Conservation (phyloP, 495 filamentous ascomycete species). For the Penicillium taxi region DNA sequence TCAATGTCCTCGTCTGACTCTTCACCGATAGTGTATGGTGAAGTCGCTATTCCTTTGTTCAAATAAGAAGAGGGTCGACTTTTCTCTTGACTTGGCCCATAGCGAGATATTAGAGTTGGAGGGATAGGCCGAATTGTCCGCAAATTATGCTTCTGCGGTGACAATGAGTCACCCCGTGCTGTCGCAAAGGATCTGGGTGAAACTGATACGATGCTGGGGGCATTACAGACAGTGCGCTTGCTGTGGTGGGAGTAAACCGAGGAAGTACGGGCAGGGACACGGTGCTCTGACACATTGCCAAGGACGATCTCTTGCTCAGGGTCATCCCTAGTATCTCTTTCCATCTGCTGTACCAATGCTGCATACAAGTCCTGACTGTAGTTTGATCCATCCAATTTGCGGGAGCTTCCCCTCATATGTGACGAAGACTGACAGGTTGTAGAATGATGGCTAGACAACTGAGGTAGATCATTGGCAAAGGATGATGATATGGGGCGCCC, state of each 20-base stretch:
- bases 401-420: slow-evolving; percentile 6
- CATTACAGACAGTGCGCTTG: slow-evolving; percentile 21
- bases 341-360: slow-evolving; percentile 62
- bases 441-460: slow-evolving; percentile 3
- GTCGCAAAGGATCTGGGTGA: slow-evolving; percentile 27
- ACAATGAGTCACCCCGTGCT: slow-evolving; percentile 17
- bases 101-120: background rate
- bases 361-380: slow-evolving; percentile 64
- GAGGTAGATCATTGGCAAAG: slow-evolving; percentile 41
- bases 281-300: slow-evolving; percentile 27
- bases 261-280: slow-evolving; percentile 24
- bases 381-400: slow-evolving; percentile 27
- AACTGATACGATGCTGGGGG: slow-evolving; percentile 26
- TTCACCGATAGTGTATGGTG: slow-evolving; percentile 4
- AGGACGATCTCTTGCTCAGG: slow-evolving; percentile 25
- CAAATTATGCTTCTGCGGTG: slow-evolving; percentile 12
- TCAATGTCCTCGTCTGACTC: slow-evolving; percentile 15
- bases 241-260: slow-evolving; percentile 24
- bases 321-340: slow-evolving; percentile 20
- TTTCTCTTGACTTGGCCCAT: background rate
- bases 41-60: background rate
- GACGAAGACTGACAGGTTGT: slow-evolving; percentile 1
- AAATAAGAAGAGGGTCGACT: background rate
- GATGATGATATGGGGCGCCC: slow-evolving; percentile 48
- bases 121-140: background rate